phyloP scores from a whole-genome alignment of 495 filamentous ascomycete species.

The Podospora pseudoanserina region DNA sequence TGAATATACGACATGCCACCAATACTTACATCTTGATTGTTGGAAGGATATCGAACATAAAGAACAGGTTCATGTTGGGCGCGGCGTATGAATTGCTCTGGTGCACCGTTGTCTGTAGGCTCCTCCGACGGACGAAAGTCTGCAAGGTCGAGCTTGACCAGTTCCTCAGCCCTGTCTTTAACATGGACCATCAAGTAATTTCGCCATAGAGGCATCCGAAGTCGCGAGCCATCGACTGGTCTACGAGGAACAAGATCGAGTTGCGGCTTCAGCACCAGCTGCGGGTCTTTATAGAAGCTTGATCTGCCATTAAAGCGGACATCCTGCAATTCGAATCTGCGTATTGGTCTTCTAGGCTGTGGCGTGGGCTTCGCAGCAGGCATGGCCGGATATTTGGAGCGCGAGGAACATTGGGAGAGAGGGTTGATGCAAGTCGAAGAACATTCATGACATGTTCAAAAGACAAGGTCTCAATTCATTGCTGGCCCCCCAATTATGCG shows the following conservation, averaged over 20 bases:
- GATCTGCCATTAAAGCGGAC: conserved; percentile 22
- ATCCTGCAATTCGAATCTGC: conserved; percentile 24
- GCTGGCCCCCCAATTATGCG: too few species aligned
- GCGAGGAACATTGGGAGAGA: too few species aligned
- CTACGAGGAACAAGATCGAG: conserved; percentile 18
- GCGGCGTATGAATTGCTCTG: conserved; percentile 2
- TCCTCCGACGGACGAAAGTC: neutral
- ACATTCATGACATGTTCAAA: too few species aligned
- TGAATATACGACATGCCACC: neutral
- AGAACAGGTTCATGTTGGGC: neutral
- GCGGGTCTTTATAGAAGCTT: conserved; percentile 28
- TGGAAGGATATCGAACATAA: neutral
- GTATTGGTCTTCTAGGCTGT: conserved; percentile 11
- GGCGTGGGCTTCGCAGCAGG: conserved; percentile 9
- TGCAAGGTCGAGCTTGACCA: conserved; percentile 24
- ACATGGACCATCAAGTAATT: conserved; percentile 33
- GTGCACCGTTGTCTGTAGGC: neutral
- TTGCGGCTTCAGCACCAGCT: conserved; percentile 31
- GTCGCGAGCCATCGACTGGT: conserved; percentile 18
- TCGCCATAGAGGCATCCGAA: conserved; percentile 17
- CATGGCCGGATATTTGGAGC: neutral
- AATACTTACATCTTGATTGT: neutral
- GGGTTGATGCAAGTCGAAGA: too few species aligned
- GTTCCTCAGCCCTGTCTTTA: conserved; percentile 33
- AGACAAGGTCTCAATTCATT: too few species aligned